These are phyloP conservation scores for Guyanaporus albipodus DNA, from an alignment of 768 basidiomycete genomes.

Conservation along the genomic window DNA sequence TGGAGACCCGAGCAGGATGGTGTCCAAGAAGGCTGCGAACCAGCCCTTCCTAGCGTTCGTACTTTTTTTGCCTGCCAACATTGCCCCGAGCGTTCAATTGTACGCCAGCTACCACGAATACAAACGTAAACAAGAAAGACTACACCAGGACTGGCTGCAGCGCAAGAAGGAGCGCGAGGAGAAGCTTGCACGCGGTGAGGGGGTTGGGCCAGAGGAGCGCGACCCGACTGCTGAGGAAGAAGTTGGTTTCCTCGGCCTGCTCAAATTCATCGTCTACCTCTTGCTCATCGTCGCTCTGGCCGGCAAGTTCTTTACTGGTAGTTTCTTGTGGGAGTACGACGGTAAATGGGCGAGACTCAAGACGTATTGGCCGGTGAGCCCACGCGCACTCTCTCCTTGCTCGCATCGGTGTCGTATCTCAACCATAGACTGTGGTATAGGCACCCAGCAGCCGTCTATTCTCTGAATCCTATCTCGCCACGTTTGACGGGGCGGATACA, in stretches of 20 bases:
- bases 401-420: not conserved
- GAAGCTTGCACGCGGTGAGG: conserved; percentile 70
- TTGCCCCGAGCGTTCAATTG: conserved; percentile 4
- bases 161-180: conserved; percentile 69
- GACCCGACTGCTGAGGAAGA: conserved; percentile 71
- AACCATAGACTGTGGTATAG: conserved; percentile 3
- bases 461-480: conserved; percentile 63
- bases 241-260: conserved; percentile 57
- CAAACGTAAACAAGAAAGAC: conserved; percentile 54
- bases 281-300: conserved; percentile 53
- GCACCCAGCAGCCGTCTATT: conserved; percentile 65
- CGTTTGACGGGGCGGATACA: conserved; percentile 66
- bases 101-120: conserved; percentile 60
- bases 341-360: conserved; percentile 57
- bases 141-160: conserved; percentile 62
- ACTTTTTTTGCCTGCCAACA: conserved; percentile 5
- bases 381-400: not conserved
- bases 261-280: conserved; percentile 65
- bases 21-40: conserved; percentile 81
- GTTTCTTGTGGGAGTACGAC: conserved; percentile 79
- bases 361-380: conserved; percentile 59
- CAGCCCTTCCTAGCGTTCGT: conserved; percentile 78
- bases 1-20: conserved; percentile 59
- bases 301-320: conserved; percentile 85
- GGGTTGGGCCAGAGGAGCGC: conserved; percentile 65